These are phyloP conservation scores for Sporothrix euskadiensis DNA, from an alignment of 2,329 filamentous ascomycete species.

Conservation along the genomic window DNA sequence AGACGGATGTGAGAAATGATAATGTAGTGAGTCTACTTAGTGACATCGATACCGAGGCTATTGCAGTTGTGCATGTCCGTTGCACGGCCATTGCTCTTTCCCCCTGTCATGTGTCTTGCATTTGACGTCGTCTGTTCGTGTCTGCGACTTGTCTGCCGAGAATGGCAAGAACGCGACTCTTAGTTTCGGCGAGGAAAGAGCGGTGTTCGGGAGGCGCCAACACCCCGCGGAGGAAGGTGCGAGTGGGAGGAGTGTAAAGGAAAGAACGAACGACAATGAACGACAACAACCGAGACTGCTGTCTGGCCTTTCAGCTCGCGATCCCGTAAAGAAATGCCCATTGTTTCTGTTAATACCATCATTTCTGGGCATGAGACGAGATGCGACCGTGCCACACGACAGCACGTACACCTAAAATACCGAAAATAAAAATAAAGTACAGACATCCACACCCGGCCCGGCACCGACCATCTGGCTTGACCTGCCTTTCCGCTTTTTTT, in stretches of 20 bases:
- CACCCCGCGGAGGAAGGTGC: not conserved
- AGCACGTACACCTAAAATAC: not conserved
- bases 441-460: not conserved
- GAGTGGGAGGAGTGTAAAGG: not conserved
- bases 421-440: not conserved
- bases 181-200: conserved; percentile 4
- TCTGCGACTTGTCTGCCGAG: not conserved
- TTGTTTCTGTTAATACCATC: not conserved
- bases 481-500: not conserved
- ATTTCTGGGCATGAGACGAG: not conserved
- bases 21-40: not conserved
- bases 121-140: not conserved
- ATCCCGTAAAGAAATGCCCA: not conserved
- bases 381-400: not conserved
- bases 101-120: not conserved
- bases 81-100: not conserved
- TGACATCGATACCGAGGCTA: not conserved
- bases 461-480: conserved; percentile 1
- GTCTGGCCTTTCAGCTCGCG: not conserved
- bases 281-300: not conserved
- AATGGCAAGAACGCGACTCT: not conserved
- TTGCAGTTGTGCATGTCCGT: not conserved
- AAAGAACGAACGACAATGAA: not conserved
- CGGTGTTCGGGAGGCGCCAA: not conserved
- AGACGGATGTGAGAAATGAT: not conserved